phyloP scores from a whole-genome alignment of 1,284 basidiomycete species.

The Moesziomyces sp. region DNA sequence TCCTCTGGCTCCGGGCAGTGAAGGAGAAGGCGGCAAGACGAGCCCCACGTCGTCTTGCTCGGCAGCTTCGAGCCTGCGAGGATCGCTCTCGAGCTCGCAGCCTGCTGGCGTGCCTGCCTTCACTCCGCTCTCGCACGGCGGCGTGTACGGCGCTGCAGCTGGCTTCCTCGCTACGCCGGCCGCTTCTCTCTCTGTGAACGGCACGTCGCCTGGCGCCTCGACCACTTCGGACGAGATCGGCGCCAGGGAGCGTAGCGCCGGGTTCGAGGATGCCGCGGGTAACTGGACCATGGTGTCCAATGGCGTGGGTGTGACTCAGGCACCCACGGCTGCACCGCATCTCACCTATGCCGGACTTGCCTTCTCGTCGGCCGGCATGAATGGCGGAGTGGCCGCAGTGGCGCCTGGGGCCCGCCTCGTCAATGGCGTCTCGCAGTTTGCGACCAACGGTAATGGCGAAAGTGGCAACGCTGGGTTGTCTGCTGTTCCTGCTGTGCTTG shows the following conservation, averaged over 20 bases:
- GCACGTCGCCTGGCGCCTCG: constrained; percentile 34
- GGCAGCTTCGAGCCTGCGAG: constrained; percentile 27
- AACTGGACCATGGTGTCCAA: constrained; percentile 15
- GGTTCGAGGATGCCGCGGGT: constrained; percentile 16
- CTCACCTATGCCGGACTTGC: constrained; percentile 33
- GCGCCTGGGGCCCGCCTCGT: constrained; percentile 10
- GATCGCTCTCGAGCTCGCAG: constrained; percentile 29
- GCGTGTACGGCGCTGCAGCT: constrained; percentile 6
- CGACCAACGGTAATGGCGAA: neutral
- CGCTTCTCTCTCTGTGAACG: constrained; percentile 3
- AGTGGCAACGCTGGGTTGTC: constrained; percentile 4
- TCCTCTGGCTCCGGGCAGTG: constrained; percentile 32
- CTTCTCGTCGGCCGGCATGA: constrained; percentile 18
- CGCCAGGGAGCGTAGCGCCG: constrained; percentile 11
- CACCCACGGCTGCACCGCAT: constrained; percentile 7
- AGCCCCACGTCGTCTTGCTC: constrained; percentile 42
- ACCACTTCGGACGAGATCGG: constrained; percentile 29
- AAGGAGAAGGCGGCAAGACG: constrained; percentile 40
- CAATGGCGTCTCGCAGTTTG: constrained; percentile 14
- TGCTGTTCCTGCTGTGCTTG: constrained; percentile 7
- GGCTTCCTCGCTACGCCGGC: constrained; percentile 16
- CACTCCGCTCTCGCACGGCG: constrained; percentile 28
- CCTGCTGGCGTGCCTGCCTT: constrained; percentile 25
- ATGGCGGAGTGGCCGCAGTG: constrained; percentile 12
- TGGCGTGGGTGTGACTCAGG: neutral